Percentiles rank a stretch among this genome's conserved stretches.
These are phyloP conservation scores for Piromyces finnis DNA, from an alignment of 192 early-diverging fungal genomes.

Conservation along the genomic window DNA sequence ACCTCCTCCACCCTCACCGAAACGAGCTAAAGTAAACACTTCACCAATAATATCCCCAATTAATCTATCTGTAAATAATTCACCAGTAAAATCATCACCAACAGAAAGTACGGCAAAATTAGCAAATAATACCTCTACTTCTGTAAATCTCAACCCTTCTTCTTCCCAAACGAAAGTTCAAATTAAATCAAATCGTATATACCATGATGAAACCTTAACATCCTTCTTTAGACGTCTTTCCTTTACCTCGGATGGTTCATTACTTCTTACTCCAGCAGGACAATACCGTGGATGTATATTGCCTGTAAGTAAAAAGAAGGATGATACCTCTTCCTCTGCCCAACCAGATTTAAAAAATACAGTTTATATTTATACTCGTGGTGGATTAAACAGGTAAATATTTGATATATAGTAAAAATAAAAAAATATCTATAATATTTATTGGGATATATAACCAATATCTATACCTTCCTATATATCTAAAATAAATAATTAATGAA, in stretches of 20 bases:
- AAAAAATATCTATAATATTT: no score
- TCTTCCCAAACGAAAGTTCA: background rate
- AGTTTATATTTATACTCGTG: slow-evolving; percentile 47
- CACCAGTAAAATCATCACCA: background rate
- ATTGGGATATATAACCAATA: no score
- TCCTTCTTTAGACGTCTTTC: slow-evolving; percentile 78
- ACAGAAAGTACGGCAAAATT: background rate
- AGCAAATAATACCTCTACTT: background rate
- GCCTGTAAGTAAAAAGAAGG: slow-evolving; percentile 1
- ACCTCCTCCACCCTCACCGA: background rate
- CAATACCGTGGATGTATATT: slow-evolving; percentile 3
- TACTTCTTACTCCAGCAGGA: slow-evolving; percentile 68
- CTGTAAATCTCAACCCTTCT: background rate
- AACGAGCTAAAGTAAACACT: background rate
- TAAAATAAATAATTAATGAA: no score
- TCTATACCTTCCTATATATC: no score
- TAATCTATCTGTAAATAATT: background rate
- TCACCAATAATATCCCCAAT: background rate
- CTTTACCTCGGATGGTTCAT: slow-evolving; percentile 74
- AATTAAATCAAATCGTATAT: slow-evolving; percentile 27
- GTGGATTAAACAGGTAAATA: slow-evolving; percentile 13
- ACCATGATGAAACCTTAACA: slow-evolving; percentile 71
- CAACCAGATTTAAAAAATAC: slow-evolving; percentile 29
- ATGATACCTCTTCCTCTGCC: slow-evolving; percentile 8
- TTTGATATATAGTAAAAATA: no score